phyloP scores from a whole-genome alignment of 495 filamentous ascomycete genomes.

The Penicillium diatomitis region DNA sequence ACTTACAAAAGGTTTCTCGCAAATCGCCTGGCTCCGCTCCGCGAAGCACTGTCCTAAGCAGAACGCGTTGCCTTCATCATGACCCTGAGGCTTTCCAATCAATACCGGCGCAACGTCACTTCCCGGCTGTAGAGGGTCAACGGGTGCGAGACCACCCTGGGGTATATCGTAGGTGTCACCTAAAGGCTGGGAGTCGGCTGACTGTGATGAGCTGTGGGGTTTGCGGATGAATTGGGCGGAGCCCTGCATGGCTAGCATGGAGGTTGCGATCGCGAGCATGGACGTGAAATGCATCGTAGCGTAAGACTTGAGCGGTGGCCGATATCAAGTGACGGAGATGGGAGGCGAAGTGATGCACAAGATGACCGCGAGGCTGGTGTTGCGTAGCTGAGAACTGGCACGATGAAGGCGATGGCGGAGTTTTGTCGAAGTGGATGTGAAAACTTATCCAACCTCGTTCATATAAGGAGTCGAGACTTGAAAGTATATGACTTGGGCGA shows the following conservation, averaged over 20 bases:
- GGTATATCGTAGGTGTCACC: not conserved
- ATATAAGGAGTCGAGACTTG: too few species aligned
- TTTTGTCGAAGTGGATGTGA: not conserved
- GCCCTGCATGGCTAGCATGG: slow-evolving; percentile 4
- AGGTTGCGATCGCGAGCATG: slow-evolving; percentile 5
- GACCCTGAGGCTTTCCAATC: slow-evolving; percentile 3
- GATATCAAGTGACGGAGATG: too few species aligned
- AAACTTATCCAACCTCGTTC: too few species aligned
- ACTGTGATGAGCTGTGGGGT: too few species aligned
- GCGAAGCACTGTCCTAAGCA: slow-evolving; percentile 17
- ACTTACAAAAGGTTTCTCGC: slow-evolving; percentile 16
- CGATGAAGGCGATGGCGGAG: too few species aligned
- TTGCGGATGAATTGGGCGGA: slow-evolving; percentile 3
- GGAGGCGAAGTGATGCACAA: too few species aligned
- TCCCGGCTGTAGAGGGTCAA: slow-evolving; percentile 8
- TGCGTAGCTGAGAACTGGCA: too few species aligned
- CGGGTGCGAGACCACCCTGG: slow-evolving; percentile 6
- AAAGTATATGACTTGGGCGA: too few species aligned
- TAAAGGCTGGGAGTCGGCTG: too few species aligned
- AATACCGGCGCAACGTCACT: slow-evolving; percentile 9
- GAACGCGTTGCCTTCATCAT: slow-evolving; percentile 21
- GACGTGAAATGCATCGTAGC: slow-evolving; percentile 8
- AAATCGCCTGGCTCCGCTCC: slow-evolving; percentile 6
- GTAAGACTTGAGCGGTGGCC: not conserved
- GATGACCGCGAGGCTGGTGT: too few species aligned